phyloP scores from a whole-genome alignment of 2,329 filamentous ascomycete genomes.

The Fusarium guadeloupense region DNA sequence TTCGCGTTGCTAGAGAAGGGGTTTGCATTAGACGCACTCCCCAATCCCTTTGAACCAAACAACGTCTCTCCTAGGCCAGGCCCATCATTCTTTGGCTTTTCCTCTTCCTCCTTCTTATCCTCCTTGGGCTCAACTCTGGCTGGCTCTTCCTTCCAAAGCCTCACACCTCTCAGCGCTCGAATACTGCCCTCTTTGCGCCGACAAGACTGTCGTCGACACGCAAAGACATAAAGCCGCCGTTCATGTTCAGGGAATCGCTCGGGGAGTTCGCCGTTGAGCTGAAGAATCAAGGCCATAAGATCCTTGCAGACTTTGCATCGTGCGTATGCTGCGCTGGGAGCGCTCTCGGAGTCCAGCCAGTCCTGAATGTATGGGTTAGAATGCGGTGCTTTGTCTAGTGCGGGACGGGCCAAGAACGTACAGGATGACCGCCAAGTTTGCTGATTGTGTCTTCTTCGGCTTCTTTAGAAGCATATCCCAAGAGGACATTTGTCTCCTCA shows the following conservation, averaged over 20 bases:
- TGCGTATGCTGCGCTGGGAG: conserved; percentile 79
- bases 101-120: conserved; percentile 47
- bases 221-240: conserved; percentile 85
- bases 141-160: conserved; percentile 57
- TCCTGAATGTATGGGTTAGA: conserved; percentile 62
- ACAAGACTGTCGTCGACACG: conserved; percentile 80
- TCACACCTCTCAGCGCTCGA: conserved; percentile 75
- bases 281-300: conserved; percentile 84
- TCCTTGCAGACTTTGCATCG: conserved; percentile 89
- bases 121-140: conserved; percentile 41
- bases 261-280: conserved; percentile 90
- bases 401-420: conserved; percentile 58
- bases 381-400: neutral
- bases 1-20: conserved; percentile 67
- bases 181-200: conserved; percentile 85
- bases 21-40: conserved; percentile 56
- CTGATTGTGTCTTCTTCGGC: conserved; percentile 83
- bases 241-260: conserved; percentile 88
- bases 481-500: conserved; percentile 84
- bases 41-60: conserved; percentile 70
- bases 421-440: conserved; percentile 86
- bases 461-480: conserved; percentile 88
- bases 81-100: conserved; percentile 49
- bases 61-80: conserved; percentile 71
- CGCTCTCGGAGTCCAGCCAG: conserved; percentile 79